Conservation (phyloP, 2,329 filamentous ascomycete genomes). For the Talaromyces sp. region DNA sequence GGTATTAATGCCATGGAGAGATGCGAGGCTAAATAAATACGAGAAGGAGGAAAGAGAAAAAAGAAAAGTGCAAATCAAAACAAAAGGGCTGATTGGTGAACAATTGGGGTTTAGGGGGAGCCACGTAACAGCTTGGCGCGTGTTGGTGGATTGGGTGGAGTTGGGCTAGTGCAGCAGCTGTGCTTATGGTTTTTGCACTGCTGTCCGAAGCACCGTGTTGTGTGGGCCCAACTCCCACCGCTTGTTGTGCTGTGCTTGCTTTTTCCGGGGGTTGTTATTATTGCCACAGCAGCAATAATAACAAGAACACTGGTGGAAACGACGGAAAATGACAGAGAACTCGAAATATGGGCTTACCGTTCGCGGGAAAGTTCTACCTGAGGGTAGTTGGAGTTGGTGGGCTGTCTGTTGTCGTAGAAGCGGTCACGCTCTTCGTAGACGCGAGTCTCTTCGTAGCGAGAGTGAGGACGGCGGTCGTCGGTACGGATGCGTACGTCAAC, state of each 20-base stretch:
- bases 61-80: constrained; percentile 23
- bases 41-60: constrained; percentile 17
- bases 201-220: background rate
- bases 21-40: constrained; percentile 17
- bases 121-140: constrained; percentile 22
- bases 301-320: constrained; percentile 1
- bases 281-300: constrained; percentile 5
- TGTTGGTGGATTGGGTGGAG: constrained; percentile 15
- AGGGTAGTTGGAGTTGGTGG: constrained; percentile 15
- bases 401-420: constrained; percentile 26
- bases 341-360: constrained; percentile 43
- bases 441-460: constrained; percentile 45
- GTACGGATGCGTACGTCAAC: constrained; percentile 73
- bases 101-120: constrained; percentile 17
- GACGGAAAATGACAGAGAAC: background rate
- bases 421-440: constrained; percentile 40
- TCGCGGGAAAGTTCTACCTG: constrained; percentile 54
- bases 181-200: constrained; percentile 4
- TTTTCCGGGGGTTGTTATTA: constrained; percentile 1
- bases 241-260: constrained; percentile 17
- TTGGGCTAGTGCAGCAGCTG: constrained; percentile 12
- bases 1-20: constrained; percentile 24
- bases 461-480: constrained; percentile 69
- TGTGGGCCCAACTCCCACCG: constrained; percentile 17
- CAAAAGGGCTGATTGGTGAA: constrained; percentile 25